Base-by-base conservation (phyloP, 108 stramenopile genomes). In the Fistulifera pelliculosa region DNA sequence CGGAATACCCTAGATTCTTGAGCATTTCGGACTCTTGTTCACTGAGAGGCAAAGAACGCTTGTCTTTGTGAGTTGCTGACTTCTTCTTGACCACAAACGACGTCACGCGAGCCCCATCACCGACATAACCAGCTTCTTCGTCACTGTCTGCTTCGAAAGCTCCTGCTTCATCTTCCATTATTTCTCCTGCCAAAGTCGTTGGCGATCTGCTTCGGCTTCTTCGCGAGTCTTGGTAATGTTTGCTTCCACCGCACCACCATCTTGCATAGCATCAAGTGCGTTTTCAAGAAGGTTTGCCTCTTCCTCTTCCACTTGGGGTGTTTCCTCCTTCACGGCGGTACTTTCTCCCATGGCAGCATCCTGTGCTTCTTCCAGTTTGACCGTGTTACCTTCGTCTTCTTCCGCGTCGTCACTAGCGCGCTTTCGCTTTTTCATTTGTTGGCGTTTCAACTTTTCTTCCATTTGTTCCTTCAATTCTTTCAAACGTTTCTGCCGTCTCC, bases 191-290 rank as follows among this genome's bases (percentile, higher is more conserved):
- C 54, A 90, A 66, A 90, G 70, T 49, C 82, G 81, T 49, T 77
- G 70, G 8, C 81, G 57, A 40, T 90, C 85, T 1, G 78, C 66
- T 64, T 90, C 89, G 15, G 89, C 89, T 60, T 90, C 89, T 65
- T 90, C 82, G 16, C 84, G 64, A 25, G 85, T 85, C 51, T 85
- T 80, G 13, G 58, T 77, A 35, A 35, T 35, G 31, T 35, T 35
- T 3, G 31, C 31, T n/a, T 55, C 66, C n/a, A n/a, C n/a, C 3
- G 71, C 79, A 2, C 51, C 56, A 17, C 60, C 64, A 19, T 75
- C 73, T 51, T 78, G 79, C 17, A 84, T 59, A 13, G 61, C 62
- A 54, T 86, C 85, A 23, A 90, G 54, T 10, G 81, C 84, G 43
- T 55, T 81, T 61, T 85, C 81, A n/a, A 91, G 38, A 27, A 83